Percentiles rank a stretch among this genome's conserved stretches.
Conservation (phyloP, 768 basidiomycete species). For the Pleurotus platypus region DNA sequence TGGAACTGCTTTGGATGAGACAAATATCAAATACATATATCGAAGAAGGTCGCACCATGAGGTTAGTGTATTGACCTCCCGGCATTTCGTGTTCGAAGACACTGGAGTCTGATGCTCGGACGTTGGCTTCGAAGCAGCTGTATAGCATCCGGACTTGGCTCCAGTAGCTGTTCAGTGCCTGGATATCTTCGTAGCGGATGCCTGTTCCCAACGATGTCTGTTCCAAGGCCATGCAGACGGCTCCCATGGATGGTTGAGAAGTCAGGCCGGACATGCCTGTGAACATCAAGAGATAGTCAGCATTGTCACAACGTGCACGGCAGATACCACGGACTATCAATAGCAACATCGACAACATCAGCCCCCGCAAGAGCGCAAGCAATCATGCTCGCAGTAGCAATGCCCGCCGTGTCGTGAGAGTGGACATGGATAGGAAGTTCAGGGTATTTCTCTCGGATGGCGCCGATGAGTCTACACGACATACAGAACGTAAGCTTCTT, state of each 20-base stretch:
- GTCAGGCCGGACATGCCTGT: constrained; percentile 97
- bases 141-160: constrained; percentile 95
- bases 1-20: constrained; percentile 70
- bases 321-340: constrained; percentile 74
- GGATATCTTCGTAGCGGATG: constrained; percentile 95
- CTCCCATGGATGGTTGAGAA: constrained; percentile 99
- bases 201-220: constrained; percentile 93
- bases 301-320: not conserved
- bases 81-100: constrained; percentile 99
- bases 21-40: constrained; percentile 12
- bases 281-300: constrained; percentile 15
- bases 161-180: constrained; percentile 97
- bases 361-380: constrained; percentile 96
- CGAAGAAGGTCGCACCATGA: constrained; percentile 65
- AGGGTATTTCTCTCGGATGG: constrained; percentile 94
- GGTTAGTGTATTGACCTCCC: constrained; percentile 91
- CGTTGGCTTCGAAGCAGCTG: constrained; percentile 96
- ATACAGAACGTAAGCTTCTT: constrained; percentile 5
- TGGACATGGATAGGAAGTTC: constrained; percentile 99
- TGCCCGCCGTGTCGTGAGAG: constrained; percentile 99
- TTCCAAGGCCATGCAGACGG: constrained; percentile 90
- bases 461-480: constrained; percentile 73
- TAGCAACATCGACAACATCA: constrained; percentile 96
- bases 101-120: constrained; percentile 94
- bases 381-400: constrained; percentile 96